Evolutionary conservation across 192 early-diverging fungal genomes (phyloP).

Genomic region (Backusella morwellensis): DNA sequence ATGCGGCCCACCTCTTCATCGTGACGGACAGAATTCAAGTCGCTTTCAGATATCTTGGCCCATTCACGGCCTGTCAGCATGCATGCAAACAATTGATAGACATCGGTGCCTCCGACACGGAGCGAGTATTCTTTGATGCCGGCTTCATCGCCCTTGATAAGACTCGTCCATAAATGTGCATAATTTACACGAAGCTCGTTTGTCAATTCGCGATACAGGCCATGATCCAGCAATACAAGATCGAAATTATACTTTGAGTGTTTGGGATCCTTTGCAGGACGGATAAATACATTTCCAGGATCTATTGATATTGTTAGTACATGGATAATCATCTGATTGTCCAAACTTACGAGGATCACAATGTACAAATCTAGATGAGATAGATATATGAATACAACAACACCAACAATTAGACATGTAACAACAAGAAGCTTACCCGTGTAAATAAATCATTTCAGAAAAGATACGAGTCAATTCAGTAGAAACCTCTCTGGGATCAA

Average conservation of each 20-base stretch:
- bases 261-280: slow-evolving; percentile 42
- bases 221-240: slow-evolving; percentile 85
- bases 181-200: slow-evolving; percentile 77
- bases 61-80: slow-evolving; percentile 89
- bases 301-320: slow-evolving; percentile 30
- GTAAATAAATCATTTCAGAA: slow-evolving; percentile 88
- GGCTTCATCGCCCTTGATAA: slow-evolving; percentile 74
- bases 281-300: slow-evolving; percentile 84
- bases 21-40: slow-evolving; percentile 40
- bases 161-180: slow-evolving; percentile 83
- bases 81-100: slow-evolving; percentile 81
- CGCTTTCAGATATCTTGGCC: slow-evolving; percentile 55
- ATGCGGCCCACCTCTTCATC: slow-evolving; percentile 54
- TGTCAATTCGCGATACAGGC: slow-evolving; percentile 80
- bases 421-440: slow-evolving; percentile 45
- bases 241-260: slow-evolving; percentile 78
- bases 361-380: slow-evolving; percentile 60
- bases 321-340: no score
- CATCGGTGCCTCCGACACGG: slow-evolving; percentile 69
- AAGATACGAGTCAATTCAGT: slow-evolving; percentile 72
- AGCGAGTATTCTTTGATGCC: slow-evolving; percentile 68
- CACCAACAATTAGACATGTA: no score
- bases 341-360: slow-evolving; percentile 75
- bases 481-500: slow-evolving; percentile 74
- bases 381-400: neutral